Conservation (phyloP, 495 filamentous ascomycete species). For the Penicillium riverlandense region DNA sequence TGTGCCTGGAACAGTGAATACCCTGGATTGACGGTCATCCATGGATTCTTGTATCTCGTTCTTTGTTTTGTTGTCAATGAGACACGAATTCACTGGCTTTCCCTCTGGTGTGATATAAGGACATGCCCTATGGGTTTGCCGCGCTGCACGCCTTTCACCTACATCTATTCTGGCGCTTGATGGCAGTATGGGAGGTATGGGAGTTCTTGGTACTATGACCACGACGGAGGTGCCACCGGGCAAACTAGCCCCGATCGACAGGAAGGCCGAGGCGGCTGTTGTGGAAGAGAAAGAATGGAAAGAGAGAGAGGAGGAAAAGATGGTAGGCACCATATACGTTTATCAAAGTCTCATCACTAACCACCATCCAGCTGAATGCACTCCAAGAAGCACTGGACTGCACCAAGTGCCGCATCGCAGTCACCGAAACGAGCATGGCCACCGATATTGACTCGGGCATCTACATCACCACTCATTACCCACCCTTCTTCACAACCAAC, state of each 20-base stretch:
- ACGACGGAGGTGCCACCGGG: too few relatives aligned
- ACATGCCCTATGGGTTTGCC: not conserved
- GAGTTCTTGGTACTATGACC: too few relatives aligned
- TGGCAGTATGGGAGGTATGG: too few relatives aligned
- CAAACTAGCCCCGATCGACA: too few relatives aligned
- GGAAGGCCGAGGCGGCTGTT: not conserved
- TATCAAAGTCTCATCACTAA: not conserved
- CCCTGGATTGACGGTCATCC: not conserved
- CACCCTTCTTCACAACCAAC: constrained; percentile 17
- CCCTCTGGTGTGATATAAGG: not conserved
- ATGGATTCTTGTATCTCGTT: not conserved
- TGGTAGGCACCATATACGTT: not conserved
- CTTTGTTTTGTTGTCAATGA: not conserved
- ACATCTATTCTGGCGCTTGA: too few relatives aligned
- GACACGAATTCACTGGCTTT: not conserved
- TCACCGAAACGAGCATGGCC: constrained; percentile 14
- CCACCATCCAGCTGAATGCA: constrained; percentile 1
- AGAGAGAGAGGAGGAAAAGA: not conserved
- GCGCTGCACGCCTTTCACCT: too few relatives aligned
- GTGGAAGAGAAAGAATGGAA: not conserved
- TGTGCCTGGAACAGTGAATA: too few relatives aligned
- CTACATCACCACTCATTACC: constrained; percentile 15
- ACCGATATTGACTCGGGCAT: constrained; percentile 13
- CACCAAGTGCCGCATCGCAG: constrained; percentile 14
- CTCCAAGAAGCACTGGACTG: constrained; percentile 28